Evolutionary conservation across 768 basidiomycete species (phyloP).

Genomic region (Hericium erinaceus): DNA sequence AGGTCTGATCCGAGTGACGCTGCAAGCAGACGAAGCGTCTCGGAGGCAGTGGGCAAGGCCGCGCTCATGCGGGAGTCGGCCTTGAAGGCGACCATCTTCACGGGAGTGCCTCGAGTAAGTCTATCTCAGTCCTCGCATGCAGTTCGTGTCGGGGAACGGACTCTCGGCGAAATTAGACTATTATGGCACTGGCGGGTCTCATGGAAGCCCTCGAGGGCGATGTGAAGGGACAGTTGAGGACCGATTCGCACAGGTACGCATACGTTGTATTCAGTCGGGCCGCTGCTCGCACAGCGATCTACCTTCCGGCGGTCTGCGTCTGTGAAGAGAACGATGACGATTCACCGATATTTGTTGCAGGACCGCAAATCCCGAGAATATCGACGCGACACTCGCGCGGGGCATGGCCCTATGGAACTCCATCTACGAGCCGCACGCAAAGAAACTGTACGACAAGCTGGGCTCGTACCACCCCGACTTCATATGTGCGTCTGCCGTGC

Average conservation of each 20-base stretch:
- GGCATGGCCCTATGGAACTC: constrained; percentile 73
- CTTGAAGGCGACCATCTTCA: constrained; percentile 83
- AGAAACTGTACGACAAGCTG: constrained; percentile 83
- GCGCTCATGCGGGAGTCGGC: constrained; percentile 86
- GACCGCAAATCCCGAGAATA: constrained; percentile 36
- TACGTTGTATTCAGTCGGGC: constrained; percentile 3
- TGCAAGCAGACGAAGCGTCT: constrained; percentile 32
- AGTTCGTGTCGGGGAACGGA: background rate
- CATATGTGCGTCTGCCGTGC: constrained; percentile 57
- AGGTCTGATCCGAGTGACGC: constrained; percentile 33
- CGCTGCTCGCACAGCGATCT: background rate
- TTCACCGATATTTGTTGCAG: constrained; percentile 1
- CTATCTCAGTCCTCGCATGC: background rate
- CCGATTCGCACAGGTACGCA: constrained; percentile 36
- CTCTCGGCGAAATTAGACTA: constrained; percentile 36
- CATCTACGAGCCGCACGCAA: constrained; percentile 84
- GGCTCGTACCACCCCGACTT: constrained; percentile 89
- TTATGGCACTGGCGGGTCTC: constrained; percentile 71
- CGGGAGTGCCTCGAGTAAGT: constrained; percentile 72
- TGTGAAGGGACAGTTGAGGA: constrained; percentile 64
- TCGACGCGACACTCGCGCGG: constrained; percentile 59
- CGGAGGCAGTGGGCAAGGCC: constrained; percentile 59
- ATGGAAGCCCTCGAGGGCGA: constrained; percentile 73
- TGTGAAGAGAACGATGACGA: background rate
- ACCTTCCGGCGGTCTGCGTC: background rate